These are phyloP conservation scores for Hericium alpestre DNA, from an alignment of 768 basidiomycete genomes.

Conservation along the genomic window DNA sequence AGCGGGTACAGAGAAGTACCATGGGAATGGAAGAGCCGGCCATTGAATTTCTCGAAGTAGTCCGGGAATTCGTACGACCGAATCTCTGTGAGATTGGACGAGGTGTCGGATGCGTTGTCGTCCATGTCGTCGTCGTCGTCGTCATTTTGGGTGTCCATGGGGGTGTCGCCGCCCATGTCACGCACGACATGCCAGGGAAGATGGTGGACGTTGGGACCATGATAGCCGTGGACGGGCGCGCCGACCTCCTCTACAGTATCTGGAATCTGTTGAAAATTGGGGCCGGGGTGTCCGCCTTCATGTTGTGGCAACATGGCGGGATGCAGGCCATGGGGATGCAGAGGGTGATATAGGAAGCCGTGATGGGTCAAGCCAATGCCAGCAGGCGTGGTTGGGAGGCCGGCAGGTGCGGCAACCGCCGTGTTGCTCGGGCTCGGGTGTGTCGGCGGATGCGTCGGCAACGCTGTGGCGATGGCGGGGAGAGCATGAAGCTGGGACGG, in stretches of 20 bases:
- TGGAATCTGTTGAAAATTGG: neutral
- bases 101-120: slow-evolving; percentile 30
- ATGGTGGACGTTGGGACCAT: neutral
- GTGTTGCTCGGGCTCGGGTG: too few relatives aligned
- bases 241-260: neutral
- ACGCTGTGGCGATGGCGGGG: too few relatives aligned
- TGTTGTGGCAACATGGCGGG: too few relatives aligned
- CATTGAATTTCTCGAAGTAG: slow-evolving; percentile 49
- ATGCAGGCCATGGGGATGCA: too few relatives aligned
- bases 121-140: slow-evolving; percentile 13
- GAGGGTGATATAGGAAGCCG: too few relatives aligned
- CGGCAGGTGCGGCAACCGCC: too few relatives aligned
- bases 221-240: neutral
- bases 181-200: too few relatives aligned
- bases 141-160: neutral
- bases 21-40: slow-evolving; percentile 62
- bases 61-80: slow-evolving; percentile 41
- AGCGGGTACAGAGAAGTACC: slow-evolving; percentile 55
- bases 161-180: neutral
- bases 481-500: neutral
- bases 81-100: slow-evolving; percentile 34
- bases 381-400: too few relatives aligned
- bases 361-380: too few relatives aligned
- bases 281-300: too few relatives aligned
- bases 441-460: too few relatives aligned